Conservation (phyloP, 1,284 basidiomycete species). For the Ceratobasidium sp. region DNA sequence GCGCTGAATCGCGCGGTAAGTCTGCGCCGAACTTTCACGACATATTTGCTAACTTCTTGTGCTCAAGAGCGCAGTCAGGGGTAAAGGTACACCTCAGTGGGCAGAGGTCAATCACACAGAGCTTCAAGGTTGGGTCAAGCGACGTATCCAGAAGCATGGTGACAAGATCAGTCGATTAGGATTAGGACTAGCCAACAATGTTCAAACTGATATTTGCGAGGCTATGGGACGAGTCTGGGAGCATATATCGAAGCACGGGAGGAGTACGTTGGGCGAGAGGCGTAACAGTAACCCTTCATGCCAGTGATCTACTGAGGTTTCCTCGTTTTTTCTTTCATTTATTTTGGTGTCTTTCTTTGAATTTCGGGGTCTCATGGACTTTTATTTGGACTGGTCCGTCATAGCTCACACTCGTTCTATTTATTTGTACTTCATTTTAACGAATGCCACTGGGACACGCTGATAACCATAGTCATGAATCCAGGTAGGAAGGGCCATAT, state of each 20-base stretch:
- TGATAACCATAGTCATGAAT: no score
- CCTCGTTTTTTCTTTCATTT: not conserved
- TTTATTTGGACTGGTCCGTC: not conserved
- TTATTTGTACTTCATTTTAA: no score
- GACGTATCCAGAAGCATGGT: constrained; percentile 37
- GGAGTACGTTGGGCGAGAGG: not conserved
- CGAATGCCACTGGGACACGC: no score
- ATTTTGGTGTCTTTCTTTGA: not conserved
- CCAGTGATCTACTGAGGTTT: not conserved
- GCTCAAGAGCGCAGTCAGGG: not conserved
- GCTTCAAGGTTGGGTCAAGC: constrained; percentile 38
- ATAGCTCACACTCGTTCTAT: no score
- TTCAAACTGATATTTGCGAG: constrained; percentile 33
- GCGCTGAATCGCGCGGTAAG: constrained; percentile 35
- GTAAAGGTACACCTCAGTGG: constrained; percentile 31
- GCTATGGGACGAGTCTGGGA: constrained; percentile 39
- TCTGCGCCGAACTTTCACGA: not conserved
- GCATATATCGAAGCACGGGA: constrained; percentile 13
- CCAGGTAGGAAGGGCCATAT: no score
- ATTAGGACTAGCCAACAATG: constrained; percentile 14
- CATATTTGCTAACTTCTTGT: not conserved
- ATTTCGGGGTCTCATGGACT: not conserved
- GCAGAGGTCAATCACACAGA: constrained; percentile 32
- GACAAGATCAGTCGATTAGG: constrained; percentile 38
- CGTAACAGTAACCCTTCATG: not conserved